Conservation (phyloP, 441 rosid genomes). For the Metrosideros polymorpha region DNA sequence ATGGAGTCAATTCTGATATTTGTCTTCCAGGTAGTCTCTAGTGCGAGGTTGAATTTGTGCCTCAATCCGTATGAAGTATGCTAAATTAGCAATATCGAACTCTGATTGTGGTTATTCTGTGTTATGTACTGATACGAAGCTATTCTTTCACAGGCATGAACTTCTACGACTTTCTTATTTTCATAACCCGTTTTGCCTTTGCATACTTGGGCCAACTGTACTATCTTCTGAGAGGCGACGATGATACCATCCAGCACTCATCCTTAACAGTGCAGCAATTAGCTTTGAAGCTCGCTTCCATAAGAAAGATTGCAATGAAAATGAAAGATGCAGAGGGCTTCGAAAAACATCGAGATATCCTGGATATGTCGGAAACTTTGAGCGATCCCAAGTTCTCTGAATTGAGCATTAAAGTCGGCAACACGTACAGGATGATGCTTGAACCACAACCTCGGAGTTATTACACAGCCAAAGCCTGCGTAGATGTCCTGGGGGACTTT, state of each 20-base stretch:
- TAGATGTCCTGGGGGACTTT: constrained; percentile 16
- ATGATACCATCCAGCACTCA: constrained; percentile 15
- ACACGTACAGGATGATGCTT: constrained; percentile 36
- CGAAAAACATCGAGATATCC: constrained; percentile 17
- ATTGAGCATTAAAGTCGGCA: constrained; percentile 33
- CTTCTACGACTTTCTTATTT: constrained; percentile 57
- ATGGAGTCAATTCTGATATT: neutral
- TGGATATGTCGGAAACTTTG: constrained; percentile 30
- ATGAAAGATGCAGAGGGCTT: constrained; percentile 42
- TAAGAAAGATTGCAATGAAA: constrained; percentile 29
- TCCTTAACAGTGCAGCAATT: constrained; percentile 30
- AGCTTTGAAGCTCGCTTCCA: constrained; percentile 36
- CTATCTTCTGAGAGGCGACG: constrained; percentile 7
- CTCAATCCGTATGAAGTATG: neutral
- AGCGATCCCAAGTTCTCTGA: constrained; percentile 43
- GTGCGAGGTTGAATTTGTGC: neutral
- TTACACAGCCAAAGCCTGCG: constrained; percentile 15
- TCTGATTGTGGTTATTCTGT: neutral
- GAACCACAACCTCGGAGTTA: constrained; percentile 15
- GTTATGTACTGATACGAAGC: neutral
- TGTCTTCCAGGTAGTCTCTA: neutral
- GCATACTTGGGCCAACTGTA: constrained; percentile 40
- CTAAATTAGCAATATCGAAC: neutral
- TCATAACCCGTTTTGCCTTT: constrained; percentile 50
- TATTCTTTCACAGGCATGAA: constrained; percentile 63